phyloP scores from a whole-genome alignment of 2,329 filamentous ascomycete species.

The Colletotrichum cereale region DNA sequence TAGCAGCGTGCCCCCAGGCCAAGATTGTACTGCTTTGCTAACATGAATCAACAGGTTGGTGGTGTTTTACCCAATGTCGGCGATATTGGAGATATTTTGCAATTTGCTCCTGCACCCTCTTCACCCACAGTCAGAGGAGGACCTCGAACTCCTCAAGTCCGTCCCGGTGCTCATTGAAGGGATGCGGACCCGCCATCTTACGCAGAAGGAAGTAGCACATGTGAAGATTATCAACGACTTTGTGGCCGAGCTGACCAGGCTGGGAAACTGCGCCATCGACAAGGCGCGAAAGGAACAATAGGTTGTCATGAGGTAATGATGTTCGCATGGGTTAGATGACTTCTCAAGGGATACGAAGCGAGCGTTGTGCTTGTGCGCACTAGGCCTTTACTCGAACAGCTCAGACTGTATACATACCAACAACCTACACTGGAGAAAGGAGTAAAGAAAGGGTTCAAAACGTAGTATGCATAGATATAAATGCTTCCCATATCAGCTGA shows the following conservation, averaged over 20 bases:
- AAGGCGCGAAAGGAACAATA: conserved; percentile 21
- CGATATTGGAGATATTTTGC: conserved; percentile 66
- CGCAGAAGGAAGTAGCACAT: conserved; percentile 53
- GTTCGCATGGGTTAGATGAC: background rate
- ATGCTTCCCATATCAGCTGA: background rate
- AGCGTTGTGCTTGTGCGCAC: background rate
- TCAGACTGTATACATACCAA: background rate
- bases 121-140: conserved; percentile 55
- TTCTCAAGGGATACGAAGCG: background rate
- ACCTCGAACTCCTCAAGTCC: conserved; percentile 60
- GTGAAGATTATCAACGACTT: conserved; percentile 58
- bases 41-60: conserved; percentile 59
- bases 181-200: conserved; percentile 48
- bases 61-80: conserved; percentile 68
- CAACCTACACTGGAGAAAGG: background rate
- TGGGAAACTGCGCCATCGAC: conserved; percentile 57
- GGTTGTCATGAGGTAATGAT: background rate
- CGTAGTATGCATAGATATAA: background rate
- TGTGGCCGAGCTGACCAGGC: conserved; percentile 56
- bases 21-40: background rate
- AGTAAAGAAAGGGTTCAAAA: background rate
- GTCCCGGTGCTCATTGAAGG: conserved; percentile 58
- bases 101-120: conserved; percentile 64
- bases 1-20: background rate
- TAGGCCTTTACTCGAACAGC: background rate